Evolutionary conservation across 1,139 yeast species (phyloP).

Genomic region (Petasospora fabianii): DNA sequence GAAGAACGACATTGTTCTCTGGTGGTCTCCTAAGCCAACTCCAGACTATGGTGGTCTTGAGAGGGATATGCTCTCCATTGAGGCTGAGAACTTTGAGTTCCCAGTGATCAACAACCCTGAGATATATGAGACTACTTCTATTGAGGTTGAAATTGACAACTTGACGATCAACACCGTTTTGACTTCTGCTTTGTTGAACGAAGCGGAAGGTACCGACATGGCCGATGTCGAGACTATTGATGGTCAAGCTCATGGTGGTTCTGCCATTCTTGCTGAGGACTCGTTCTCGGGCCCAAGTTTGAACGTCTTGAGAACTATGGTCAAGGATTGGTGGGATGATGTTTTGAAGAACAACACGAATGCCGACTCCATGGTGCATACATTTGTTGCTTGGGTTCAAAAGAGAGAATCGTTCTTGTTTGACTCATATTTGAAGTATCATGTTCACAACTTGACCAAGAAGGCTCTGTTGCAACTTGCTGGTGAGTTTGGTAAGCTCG

Average conservation of each 20-base stretch:
- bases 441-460: constrained; percentile 80
- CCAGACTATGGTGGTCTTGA: constrained; percentile 90
- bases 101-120: constrained; percentile 80
- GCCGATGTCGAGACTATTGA: constrained; percentile 49
- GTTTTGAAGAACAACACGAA: constrained; percentile 65
- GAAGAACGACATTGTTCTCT: constrained; percentile 65
- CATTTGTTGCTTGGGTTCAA: constrained; percentile 86
- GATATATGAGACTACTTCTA: constrained; percentile 69
- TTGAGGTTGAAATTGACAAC: constrained; percentile 78
- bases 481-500: constrained; percentile 75
- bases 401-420: constrained; percentile 68
- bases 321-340: constrained; percentile 93
- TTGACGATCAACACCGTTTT: constrained; percentile 81
- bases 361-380: constrained; percentile 84
- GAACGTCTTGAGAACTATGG: constrained; percentile 64
- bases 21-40: constrained; percentile 87
- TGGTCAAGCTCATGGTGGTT: constrained; percentile 44
- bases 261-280: constrained; percentile 63
- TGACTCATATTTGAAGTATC: constrained; percentile 78
- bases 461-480: constrained; percentile 79
- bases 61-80: constrained; percentile 44
- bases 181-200: constrained; percentile 79
- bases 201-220: constrained; percentile 84
- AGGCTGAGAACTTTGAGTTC: constrained; percentile 60
- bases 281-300: constrained; percentile 80